Base-by-base conservation (phyloP, 257 asterid species). In the Fraxinus pennsylvanica region DNA sequence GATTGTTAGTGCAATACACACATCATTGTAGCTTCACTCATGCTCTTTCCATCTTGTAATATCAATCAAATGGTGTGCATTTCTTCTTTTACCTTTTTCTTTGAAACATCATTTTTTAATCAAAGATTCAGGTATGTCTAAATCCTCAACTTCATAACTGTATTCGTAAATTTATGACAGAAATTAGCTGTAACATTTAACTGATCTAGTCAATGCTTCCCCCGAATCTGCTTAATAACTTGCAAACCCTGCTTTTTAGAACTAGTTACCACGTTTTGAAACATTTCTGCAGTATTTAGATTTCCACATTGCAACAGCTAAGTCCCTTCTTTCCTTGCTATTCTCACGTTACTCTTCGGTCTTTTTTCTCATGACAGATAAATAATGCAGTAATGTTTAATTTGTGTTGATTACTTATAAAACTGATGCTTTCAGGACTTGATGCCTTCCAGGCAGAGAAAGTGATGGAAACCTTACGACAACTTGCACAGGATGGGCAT, bases 361-460 rank as follows among this genome's bases (percentile, higher is more conserved):
- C 32, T 71, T 47, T n/a, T 4, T 66, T 67, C 19, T 67, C 19
- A 74, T 54, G 68, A 79, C 52, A 73, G 67, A 47, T 61, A 32
- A 32, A 27, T 22, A 9, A 54, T 45, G 66, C 71, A 68, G 32
- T 72, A 33, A 74, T 38, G 27, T 72, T 78, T 30, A 68, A 47
- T 77, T 3, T 43, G 35, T 80, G 69, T 72, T 81, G 66, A 45
- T 77, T 61, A 76, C 57, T 45, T 47, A 50, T 72, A 74, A 82
- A 66, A 79, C 36, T 77, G 71, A 41, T 81, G 74, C 82, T 86
- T 89, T 85, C 93, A 95, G 99, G 99, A 84, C 98, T 95, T 81
- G 99, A 95, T 88, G 99, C 99, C 78, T 95, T 95, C 85, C 99
- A 95, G 90, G 98, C 99, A 63, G 98, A 95, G 92, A 90, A 92